A percentile compares a stretch with the other conserved stretches of the same genome.
Conservation (phyloP, 495 filamentous ascomycete species). For the Lepidopterella palustris region DNA sequence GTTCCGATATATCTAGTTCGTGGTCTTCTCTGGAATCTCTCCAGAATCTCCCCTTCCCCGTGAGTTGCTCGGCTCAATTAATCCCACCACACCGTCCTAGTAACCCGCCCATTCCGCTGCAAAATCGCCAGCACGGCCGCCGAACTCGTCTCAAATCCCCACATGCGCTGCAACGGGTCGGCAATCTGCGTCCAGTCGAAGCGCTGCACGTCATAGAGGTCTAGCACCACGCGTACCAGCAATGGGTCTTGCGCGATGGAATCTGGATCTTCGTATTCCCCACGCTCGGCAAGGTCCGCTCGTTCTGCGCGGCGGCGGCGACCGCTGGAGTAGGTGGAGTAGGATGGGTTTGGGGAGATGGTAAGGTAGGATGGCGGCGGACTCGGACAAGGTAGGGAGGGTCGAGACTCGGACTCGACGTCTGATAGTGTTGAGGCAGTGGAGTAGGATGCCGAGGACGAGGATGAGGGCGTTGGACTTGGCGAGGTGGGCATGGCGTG, state of each 20-base stretch:
- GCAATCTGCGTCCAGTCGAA: slow-evolving; percentile 26
- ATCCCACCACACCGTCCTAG: slow-evolving; percentile 19
- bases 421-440: background rate
- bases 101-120: slow-evolving; percentile 18
- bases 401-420: background rate
- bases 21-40: too few species aligned
- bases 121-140: slow-evolving; percentile 24
- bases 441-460: background rate
- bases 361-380: background rate
- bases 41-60: background rate
- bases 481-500: background rate
- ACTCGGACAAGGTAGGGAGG: background rate
- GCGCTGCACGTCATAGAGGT: slow-evolving; percentile 22
- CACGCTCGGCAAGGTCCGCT: background rate
- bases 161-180: slow-evolving; percentile 17
- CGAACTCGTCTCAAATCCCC: slow-evolving; percentile 14
- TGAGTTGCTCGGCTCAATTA: background rate
- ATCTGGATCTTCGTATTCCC: background rate
- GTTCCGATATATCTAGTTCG: too few species aligned
- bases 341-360: too few species aligned
- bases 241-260: slow-evolving; percentile 10
- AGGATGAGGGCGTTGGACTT: background rate
- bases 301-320: too few species aligned
- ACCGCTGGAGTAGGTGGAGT: too few species aligned
- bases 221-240: slow-evolving; percentile 24